Base-by-base conservation (phyloP, 2,329 filamentous ascomycete species). In the Juglanconis oblonga region DNA sequence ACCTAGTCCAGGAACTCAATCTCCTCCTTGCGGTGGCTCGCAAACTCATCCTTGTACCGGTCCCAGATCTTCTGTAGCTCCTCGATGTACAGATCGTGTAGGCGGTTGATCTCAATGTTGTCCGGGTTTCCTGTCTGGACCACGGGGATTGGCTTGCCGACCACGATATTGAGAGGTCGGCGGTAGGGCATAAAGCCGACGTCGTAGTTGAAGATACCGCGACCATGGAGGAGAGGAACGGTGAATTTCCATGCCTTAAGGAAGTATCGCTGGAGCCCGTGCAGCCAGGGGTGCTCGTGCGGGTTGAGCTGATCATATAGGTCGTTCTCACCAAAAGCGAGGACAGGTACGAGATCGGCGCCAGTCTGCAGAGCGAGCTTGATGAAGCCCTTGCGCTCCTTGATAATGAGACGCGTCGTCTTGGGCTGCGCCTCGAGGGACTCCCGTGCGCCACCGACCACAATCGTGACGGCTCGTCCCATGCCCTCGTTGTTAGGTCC, bases 121-220 rank as follows among this genome's bases (percentile, higher is more conserved):
- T 88, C 83, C 1, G 94, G 90, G 62, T 87, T 85, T 38, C 83
- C 77, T 24, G 81, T 76, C 63, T 82, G 78, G 53, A 81, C 77
- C 5, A 97, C 88, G 64, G 81, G 79, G 63, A 97, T 92, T 0
- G 94, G 92, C 55, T 84, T 82, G 3, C 94, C 94, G 13, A 97
- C 90, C 11, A 99, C 93, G 52, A 97, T 86, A 70, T 98, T 95
- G 61, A 99, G 79, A 10, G 92, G 88, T 54, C 88, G 82, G 11
- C 95, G 87, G 73, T 97, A 98, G 0, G 95, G 95, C 91, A 98
- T 92, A 68, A 98, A 78, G 4, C 95, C 95, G 13, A 97, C 91
- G 72, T 99, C 95, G 71, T 99, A 98, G 74, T 99, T 99, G 77
- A 98, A 97, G 45, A 98, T 88, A 11, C 94, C 94, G 32, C 93